Evolutionary conservation across 2,329 filamentous ascomycete species (phyloP), one percentile per base, ranked within the genome.

Genomic region (Ophidiomyces ophidiicola): DNA sequence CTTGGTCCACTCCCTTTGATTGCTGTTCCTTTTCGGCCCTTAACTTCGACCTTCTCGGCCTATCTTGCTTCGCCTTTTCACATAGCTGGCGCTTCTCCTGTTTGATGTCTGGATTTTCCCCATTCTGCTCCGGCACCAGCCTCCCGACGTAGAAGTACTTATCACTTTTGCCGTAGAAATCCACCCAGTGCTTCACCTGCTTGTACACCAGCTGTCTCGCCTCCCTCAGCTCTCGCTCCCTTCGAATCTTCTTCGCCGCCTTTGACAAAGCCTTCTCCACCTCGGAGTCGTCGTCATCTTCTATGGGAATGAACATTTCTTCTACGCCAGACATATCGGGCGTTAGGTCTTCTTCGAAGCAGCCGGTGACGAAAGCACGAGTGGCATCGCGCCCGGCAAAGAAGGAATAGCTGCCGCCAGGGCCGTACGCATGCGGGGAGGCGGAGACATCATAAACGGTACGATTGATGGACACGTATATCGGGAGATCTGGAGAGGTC

Each of bases 331-430:
- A 74, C 58, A 94, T 65, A 63, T 98, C 90, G 3, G 82, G 71
- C 1, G 79, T 90, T 21, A 78, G 68, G 67, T 98, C 90, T 47
- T 85, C 80, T 26, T 74, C 67, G 64, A 98, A 98, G 61, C 90
- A 98, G 12, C 84, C 85, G 2, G 90, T 96, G 6, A 98, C 78
- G 60, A 86, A 98, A 14, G 80, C 85, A 34, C 90, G 80, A 10
- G 82, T 77, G 23, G 88, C 87, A 61, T 98, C 90, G 46, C 72
- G 71, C 44, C 88, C 90, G 0, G 86, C 76, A 60, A 98, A 94
- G 63, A 81, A 79, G 53, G 78, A 71, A 68, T 98, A 98, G 25
- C 76, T 77, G 3, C 87, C 90, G 19, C 85, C 86, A 0, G 87
- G 80, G 0, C 83, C 83, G 66, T 90, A 90, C 43, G 64, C 59